Base-by-base conservation (phyloP, 2,329 filamentous ascomycete species). In the Colletotrichum tofieldiae region DNA sequence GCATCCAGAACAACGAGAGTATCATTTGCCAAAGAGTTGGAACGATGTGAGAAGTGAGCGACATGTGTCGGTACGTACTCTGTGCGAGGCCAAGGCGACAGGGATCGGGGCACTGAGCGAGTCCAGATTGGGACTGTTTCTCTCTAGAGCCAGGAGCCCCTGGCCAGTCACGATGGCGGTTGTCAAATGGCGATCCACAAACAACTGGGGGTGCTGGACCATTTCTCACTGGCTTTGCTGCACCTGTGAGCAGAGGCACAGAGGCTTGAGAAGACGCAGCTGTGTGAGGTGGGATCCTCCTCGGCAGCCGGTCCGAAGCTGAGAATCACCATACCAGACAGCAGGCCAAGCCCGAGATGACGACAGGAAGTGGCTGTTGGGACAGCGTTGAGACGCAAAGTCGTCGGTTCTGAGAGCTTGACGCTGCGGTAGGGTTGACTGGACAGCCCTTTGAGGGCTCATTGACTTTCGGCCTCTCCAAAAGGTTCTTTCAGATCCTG, bases 61-160 rank as follows among this genome's bases (percentile, higher is more conserved):
- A 35, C 37, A 45, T 12, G 35, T 23, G 5, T 11, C 23, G 43
- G 56, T 67, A 67, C 49, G 64, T 62, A 63, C 14, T 47, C 43
- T 11, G 26, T 45, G 20, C 35, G 61, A 59, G 39, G 54, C 66
- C 67, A 60, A 49, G 47, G 32, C 26, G 23, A 61, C 41, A 45
- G 29, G 68, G 55, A 43, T 49, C 49, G 49, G 45, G 16, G 45
- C 45, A 52, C 51, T 37, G 65, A 60, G 59, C 59, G 59, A 65
- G 65, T 72, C 66, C 65, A 69, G 45, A 69, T 69, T 72, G 69
- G 70, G 65, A 59, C 70, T 65, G 70, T 72, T 65, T 69, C 59
- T 69, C 60, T 45, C 39, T 29, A 37, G 12, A 32, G 39, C 65
- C 58, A 58, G 65, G 58, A 72, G 18, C 43, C 69, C 65, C 43